Conservation (phyloP, 2,329 filamentous ascomycete genomes). For the Xylogone sp. region DNA sequence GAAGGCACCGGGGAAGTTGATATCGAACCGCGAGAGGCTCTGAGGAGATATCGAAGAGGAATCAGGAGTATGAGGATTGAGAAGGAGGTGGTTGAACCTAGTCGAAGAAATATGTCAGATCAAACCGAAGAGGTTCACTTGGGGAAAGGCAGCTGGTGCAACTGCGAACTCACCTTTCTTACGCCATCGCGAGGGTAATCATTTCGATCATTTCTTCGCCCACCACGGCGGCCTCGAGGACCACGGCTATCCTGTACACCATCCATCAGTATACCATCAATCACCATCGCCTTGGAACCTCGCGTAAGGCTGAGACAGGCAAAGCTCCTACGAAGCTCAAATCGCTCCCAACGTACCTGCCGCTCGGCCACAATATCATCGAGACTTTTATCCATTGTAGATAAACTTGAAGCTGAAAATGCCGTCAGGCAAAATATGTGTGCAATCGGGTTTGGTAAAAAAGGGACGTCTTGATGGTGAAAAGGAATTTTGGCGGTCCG, state of each 20-base stretch:
- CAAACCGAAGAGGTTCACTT: slow-evolving; percentile 8
- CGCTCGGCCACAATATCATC: slow-evolving; percentile 62
- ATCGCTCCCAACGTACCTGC: slow-evolving; percentile 40
- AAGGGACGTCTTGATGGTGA: not conserved
- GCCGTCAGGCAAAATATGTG: not conserved
- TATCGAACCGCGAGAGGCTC: slow-evolving; percentile 21
- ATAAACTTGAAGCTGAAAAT: no score
- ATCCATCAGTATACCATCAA: slow-evolving; percentile 7
- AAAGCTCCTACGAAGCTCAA: not conserved
- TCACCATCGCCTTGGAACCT: not conserved
- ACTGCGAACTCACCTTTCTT: slow-evolving; percentile 68
- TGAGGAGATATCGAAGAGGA: slow-evolving; percentile 30
- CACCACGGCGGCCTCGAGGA: slow-evolving; percentile 24
- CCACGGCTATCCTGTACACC: slow-evolving; percentile 22
- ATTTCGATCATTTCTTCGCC: slow-evolving; percentile 27
- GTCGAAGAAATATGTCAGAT: slow-evolving; percentile 3
- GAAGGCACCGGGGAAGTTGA: slow-evolving; percentile 27
- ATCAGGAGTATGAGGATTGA: slow-evolving; percentile 27
- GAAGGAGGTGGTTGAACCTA: slow-evolving; percentile 32
- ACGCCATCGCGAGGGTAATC: slow-evolving; percentile 75
- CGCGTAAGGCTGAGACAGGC: slow-evolving; percentile 26
- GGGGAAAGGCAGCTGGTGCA: not conserved
- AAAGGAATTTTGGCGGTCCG: not conserved
- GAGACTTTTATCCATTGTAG: slow-evolving; percentile 57
- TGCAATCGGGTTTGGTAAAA: not conserved